A percentile compares a stretch with the other conserved stretches of the same genome.
Conservation (phyloP, 192 early-diverging fungal genomes). For the Polychytrium aggregatum region DNA sequence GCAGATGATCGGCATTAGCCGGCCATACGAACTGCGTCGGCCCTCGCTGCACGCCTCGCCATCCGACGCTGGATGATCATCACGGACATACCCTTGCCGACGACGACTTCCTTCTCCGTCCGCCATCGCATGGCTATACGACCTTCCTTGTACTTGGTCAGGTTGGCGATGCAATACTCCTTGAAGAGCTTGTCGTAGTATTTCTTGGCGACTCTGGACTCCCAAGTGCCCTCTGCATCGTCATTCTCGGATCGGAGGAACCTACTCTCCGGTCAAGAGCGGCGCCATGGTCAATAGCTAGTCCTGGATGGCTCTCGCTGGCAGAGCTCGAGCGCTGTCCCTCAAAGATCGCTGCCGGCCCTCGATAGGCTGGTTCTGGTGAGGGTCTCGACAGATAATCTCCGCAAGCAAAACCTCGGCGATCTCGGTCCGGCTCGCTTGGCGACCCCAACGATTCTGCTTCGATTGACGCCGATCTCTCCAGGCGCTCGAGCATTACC, state of each 20-base stretch:
- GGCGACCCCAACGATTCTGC: not conserved
- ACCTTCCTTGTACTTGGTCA: conserved; percentile 59
- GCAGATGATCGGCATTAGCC: not conserved
- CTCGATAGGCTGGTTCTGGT: too few relatives aligned
- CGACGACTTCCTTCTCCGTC: conserved; percentile 50
- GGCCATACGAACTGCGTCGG: not conserved
- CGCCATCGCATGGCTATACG: conserved; percentile 65
- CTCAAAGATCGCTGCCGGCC: too few relatives aligned
- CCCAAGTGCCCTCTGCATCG: conserved; percentile 46
- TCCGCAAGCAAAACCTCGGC: too few relatives aligned
- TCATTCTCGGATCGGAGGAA: conserved; percentile 48
- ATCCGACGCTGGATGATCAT: too few relatives aligned
- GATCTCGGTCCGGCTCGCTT: too few relatives aligned
- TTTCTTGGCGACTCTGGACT: conserved; percentile 65
- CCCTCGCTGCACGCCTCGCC: too few relatives aligned
- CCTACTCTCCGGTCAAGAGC: conserved; percentile 21
- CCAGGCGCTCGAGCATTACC: conserved; percentile 31
- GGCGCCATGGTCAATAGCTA: not conserved
- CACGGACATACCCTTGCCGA: conserved; percentile 47
- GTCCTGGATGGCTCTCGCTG: too few relatives aligned
- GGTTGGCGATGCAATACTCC: conserved; percentile 66
- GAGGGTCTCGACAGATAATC: too few relatives aligned
- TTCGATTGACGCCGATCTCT: not conserved
- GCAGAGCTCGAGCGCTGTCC: too few relatives aligned
- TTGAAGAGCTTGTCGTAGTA: conserved; percentile 81